Conservation (phyloP, 345 rosid species). For the Heritiera littoralis region DNA sequence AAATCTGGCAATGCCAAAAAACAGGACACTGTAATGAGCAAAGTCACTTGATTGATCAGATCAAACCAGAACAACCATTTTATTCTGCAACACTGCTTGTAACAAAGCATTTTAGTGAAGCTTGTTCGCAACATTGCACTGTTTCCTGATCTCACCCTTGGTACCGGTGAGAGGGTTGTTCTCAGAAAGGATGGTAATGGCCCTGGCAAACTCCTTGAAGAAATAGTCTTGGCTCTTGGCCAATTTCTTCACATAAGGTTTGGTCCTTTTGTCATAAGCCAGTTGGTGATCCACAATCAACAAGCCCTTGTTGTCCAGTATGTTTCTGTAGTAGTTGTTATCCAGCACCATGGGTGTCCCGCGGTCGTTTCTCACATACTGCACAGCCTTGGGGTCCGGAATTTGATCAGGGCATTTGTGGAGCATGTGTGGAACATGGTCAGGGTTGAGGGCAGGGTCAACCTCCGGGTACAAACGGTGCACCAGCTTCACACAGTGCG, state of each 20-base stretch:
- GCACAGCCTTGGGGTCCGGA: conserved; percentile 93
- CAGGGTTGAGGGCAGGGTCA: conserved; percentile 76
- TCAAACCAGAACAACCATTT: conserved; percentile 23
- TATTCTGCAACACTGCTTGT: conserved; percentile 31
- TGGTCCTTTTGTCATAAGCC: conserved; percentile 82
- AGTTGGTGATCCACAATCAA: conserved; percentile 87
- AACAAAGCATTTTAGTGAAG: conserved; percentile 43
- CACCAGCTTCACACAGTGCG: conserved; percentile 93
- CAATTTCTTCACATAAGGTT: conserved; percentile 89
- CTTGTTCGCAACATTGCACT: conserved; percentile 87
- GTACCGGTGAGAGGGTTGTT: conserved; percentile 90
- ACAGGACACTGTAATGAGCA: conserved; percentile 6
- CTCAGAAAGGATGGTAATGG: conserved; percentile 80
- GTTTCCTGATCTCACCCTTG: conserved; percentile 92
- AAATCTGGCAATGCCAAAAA: not conserved
- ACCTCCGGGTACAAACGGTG: conserved; percentile 91
- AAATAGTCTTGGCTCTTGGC: conserved; percentile 90
- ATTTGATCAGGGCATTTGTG: conserved; percentile 93
- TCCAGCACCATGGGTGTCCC: conserved; percentile 93
- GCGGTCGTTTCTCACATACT: conserved; percentile 93
- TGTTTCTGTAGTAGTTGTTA: conserved; percentile 96
- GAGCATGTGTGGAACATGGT: conserved; percentile 86
- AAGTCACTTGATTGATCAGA: not conserved
- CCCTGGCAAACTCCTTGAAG: conserved; percentile 90
- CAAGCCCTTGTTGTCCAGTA: conserved; percentile 89